phyloP scores from a whole-genome alignment of 305 asterid genomes.

The Solanum hybrid region DNA sequence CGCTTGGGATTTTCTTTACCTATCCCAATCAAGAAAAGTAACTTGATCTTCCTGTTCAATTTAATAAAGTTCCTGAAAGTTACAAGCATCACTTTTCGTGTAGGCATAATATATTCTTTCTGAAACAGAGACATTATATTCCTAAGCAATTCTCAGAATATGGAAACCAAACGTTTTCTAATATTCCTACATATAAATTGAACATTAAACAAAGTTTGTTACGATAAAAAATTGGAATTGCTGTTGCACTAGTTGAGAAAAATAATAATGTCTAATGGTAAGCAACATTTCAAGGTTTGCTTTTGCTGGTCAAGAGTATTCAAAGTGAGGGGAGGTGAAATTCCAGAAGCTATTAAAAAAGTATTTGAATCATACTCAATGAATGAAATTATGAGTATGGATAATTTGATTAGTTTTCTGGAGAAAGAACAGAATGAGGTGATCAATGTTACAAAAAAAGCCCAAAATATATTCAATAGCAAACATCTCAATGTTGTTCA shows the following conservation, averaged over 20 bases:
- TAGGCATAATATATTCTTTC: background rate
- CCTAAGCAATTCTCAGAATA: background rate
- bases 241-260: background rate
- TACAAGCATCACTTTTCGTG: conserved; percentile 7
- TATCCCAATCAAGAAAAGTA: background rate
- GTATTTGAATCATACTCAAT: conserved; percentile 5
- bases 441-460: background rate
- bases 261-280: background rate
- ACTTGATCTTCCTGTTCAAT: background rate
- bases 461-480: conserved; percentile 1
- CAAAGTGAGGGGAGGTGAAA: conserved; percentile 4
- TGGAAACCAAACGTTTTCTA: background rate
- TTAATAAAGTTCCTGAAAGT: background rate
- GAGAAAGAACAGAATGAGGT: conserved; percentile 3
- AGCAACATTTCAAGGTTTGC: conserved; percentile 12
- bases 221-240: background rate
- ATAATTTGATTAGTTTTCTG: background rate
- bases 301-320: conserved; percentile 9
- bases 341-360: background rate
- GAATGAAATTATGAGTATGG: conserved; percentile 1
- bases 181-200: background rate
- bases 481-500: conserved; percentile 10
- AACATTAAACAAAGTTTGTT: background rate
- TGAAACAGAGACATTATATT: background rate
- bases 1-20: background rate